Evolutionary conservation across 2,329 filamentous ascomycete species (phyloP), one percentile per base, ranked within the genome.

Genomic region (Zasmidium angulare): DNA sequence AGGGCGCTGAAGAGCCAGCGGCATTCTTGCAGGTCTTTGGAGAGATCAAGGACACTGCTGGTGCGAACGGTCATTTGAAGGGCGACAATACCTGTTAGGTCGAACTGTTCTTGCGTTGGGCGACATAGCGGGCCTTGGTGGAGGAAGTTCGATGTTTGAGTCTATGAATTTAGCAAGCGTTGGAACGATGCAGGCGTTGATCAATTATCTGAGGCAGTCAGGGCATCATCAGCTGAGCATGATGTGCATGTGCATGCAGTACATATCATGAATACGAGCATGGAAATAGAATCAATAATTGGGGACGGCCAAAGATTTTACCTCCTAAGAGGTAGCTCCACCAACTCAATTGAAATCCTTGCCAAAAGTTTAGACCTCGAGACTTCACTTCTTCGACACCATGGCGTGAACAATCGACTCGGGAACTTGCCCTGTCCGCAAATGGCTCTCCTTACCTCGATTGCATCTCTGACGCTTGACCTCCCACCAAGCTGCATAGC

Each of bases 401-500:
- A 55, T 29, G 26, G 26, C 4, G 4, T 29, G 26, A n/a, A n/a
- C n/a, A n/a, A n/a, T n/a, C n/a, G n/a, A n/a, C n/a, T n/a, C n/a
- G n/a, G n/a, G n/a, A n/a, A n/a, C n/a, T n/a, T n/a, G n/a, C n/a
- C n/a, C n/a, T n/a, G n/a, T n/a, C 48, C 43, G 19, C 19, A 12
- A 20, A 46, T 23, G 21, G 21, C 29, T 21, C 31, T n/a, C 23
- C 72, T 79, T 53, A 46, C 61, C 9, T 82, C 84, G 6, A 72
- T 81, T 29, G 72, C 75, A 52, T 84, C 83, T 2, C 69, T 84
- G 26, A 79, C 73, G 3, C 77, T 91, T 20, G 84, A 89, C 54
- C 78, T 89, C 0, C 89, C 89, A 2, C 90, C 90, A 1, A 90
- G 89, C 69, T 93, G 89, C 70, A 80, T 92, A n/a, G 86, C 90